Evolutionary conservation across 352 stramenopile species (phyloP).

Genomic region (Phytophthora aleatoria): DNA sequence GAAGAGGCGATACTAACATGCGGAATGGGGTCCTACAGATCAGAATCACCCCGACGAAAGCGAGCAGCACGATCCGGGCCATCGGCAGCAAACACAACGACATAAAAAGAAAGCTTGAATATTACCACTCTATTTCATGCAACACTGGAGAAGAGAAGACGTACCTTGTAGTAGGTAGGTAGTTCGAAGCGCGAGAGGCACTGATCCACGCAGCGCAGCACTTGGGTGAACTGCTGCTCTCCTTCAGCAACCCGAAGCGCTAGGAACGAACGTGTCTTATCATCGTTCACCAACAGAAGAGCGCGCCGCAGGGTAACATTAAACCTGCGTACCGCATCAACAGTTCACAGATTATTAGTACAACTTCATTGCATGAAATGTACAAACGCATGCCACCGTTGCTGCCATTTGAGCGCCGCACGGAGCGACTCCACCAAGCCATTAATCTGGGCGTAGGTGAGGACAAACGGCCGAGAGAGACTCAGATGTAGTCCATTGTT

Average conservation of each 20-base stretch:
- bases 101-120: conserved; percentile 26
- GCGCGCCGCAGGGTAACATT: conserved; percentile 39
- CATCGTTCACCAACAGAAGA: conserved; percentile 74
- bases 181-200: conserved; percentile 59
- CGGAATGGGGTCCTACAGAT: conserved; percentile 68
- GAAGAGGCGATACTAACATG: conserved; percentile 83
- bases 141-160: not conserved
- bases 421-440: conserved; percentile 69
- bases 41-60: conserved; percentile 12
- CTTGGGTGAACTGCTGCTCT: conserved; percentile 36
- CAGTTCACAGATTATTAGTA: conserved; percentile 4
- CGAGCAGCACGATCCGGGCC: conserved; percentile 16
- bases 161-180: conserved; percentile 71
- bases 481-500: conserved; percentile 59
- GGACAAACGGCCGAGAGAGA: conserved; percentile 76
- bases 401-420: conserved; percentile 70
- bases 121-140: conserved; percentile 14
- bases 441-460: conserved; percentile 73
- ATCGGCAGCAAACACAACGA: conserved; percentile 55
- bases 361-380: not conserved
- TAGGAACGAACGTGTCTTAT: conserved; percentile 76
- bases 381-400: conserved; percentile 41
- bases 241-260: conserved; percentile 54
- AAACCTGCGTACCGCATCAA: conserved; percentile 45
- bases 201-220: conserved; percentile 63